Evolutionary conservation across 495 filamentous ascomycete species (phyloP), one percentile per base, ranked within the genome.

Genomic region (Talaromyces trachyspermus): DNA sequence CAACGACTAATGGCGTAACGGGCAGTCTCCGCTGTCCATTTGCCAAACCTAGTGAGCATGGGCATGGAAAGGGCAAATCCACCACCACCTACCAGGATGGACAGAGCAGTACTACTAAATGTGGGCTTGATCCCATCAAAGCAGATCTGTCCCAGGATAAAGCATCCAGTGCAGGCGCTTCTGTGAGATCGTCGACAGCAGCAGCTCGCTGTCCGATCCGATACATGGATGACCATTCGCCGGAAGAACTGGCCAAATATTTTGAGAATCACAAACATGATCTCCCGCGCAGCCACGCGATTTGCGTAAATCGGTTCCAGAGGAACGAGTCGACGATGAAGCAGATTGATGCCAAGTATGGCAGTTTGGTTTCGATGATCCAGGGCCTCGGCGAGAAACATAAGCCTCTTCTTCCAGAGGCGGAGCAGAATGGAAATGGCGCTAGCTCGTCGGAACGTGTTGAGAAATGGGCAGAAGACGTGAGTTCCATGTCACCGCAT

Each of bases 181-280:
- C 61, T 43, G 71, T 71, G 18, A 62, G 68, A 24, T 75, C 76
- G 11, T 77, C 77, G 2, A 63, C 62, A 7, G 60, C 72, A 2
- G 63, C 62, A 7, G 60, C 72, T 25, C 81, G 84, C 57, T 95
- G 89, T 63, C 89, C 89, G 1, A 95, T 95, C 51, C 84, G 89
- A 26, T 94, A 83, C 60, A 66, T 95, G 51, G 82, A 95, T 57
- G 82, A 94, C 60, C 88, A 94, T 59, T 86, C 86, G 1, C 88
- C 89, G 1, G 87, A 94, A 69, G 89, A 95, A 61, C 80, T 95
- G 39, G 89, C 89, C 12, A 72, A 81, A 50, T 95, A 95, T 56
- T 84, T 95, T 46, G 86, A 95, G 60, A 84, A 78, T 18, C 89
- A 95, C 68, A 95, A 95, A 60, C 89, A 95, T 56, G 86, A 95